Evolutionary conservation across 2,329 filamentous ascomycete genomes (phyloP).

Genomic region (Raffaelea arxii): DNA sequence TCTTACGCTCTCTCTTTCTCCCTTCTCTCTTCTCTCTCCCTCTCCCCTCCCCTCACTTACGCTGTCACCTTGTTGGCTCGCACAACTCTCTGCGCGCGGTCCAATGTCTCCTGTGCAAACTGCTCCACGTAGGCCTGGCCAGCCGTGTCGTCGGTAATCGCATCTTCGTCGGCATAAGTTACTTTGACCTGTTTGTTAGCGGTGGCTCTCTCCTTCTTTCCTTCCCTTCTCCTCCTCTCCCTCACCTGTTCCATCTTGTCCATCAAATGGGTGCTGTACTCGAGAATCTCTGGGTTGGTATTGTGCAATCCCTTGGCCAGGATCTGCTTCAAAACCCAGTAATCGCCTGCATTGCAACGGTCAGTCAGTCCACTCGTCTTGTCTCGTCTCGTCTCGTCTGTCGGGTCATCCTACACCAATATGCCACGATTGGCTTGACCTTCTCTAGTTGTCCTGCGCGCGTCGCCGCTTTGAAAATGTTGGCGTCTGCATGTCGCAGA

Average conservation of each 20-base stretch:
- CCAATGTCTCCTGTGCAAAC: slow-evolving; percentile 83
- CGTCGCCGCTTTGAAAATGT: slow-evolving; percentile 60
- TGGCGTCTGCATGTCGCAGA: slow-evolving; percentile 72
- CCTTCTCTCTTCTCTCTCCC: neutral
- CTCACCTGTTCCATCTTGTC: slow-evolving; percentile 76
- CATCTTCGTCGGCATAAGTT: slow-evolving; percentile 67
- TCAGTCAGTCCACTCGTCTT: neutral
- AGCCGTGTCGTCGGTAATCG: slow-evolving; percentile 73
- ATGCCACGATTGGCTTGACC: slow-evolving; percentile 79
- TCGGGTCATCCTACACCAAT: slow-evolving; percentile 97
- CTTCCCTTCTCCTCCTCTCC: slow-evolving; percentile 13
- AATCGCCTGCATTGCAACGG: slow-evolving; percentile 54
- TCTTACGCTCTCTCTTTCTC: neutral
- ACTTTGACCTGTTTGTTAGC: slow-evolving; percentile 48
- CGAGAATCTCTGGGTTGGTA: slow-evolving; percentile 64
- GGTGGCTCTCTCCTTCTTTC: neutral
- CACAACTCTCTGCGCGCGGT: slow-evolving; percentile 72
- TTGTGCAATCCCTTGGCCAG: slow-evolving; percentile 71
- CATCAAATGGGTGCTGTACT: slow-evolving; percentile 77
- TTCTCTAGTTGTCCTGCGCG: slow-evolving; percentile 77
- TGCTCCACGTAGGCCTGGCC: slow-evolving; percentile 91
- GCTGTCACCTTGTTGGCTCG: slow-evolving; percentile 74
- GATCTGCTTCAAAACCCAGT: slow-evolving; percentile 89
- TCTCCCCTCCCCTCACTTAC: slow-evolving; percentile 32
- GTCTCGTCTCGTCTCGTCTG: no score